Percentiles rank a stretch among this genome's conserved stretches.
Conservation (phyloP, 805 yeast genomes). For the Candida dajiaensis region DNA sequence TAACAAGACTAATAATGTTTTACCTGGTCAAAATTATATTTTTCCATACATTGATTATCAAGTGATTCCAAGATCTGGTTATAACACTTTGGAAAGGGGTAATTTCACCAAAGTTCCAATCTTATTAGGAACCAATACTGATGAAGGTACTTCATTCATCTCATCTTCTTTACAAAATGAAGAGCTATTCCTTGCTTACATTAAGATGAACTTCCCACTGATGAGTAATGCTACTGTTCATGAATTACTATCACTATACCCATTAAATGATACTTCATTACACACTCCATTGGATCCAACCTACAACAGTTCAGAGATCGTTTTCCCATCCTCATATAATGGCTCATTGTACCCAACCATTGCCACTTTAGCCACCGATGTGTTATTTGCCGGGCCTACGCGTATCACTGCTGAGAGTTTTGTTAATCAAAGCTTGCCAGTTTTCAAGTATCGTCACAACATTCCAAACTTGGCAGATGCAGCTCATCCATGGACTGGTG, state of each 20-base stretch:
- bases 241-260: neutral
- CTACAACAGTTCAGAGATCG: constrained; percentile 4
- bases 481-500: neutral
- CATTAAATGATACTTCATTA: neutral
- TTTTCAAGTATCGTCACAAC: constrained; percentile 7
- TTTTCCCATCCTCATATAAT: constrained; percentile 1
- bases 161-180: constrained; percentile 2
- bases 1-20: constrained; percentile 13
- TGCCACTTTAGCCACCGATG: constrained; percentile 8
- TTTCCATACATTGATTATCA: constrained; percentile 16
- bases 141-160: constrained; percentile 15
- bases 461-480: constrained; percentile 2
- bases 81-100: constrained; percentile 6
- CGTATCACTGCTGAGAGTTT: constrained; percentile 6
- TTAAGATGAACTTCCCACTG: constrained; percentile 1
- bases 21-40: neutral
- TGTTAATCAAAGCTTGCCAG: constrained; percentile 3
- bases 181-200: neutral
- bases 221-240: constrained; percentile 2
- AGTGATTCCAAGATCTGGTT: constrained; percentile 11
- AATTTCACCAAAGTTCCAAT: constrained; percentile 16
- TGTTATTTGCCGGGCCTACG: constrained; percentile 10
- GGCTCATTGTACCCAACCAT: constrained; percentile 1
- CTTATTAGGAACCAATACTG: constrained; percentile 20
- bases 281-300: constrained; percentile 10